These are phyloP conservation scores for Cystofilobasidium ferigula DNA, from an alignment of 768 basidiomycete species.

Conservation along the genomic window DNA sequence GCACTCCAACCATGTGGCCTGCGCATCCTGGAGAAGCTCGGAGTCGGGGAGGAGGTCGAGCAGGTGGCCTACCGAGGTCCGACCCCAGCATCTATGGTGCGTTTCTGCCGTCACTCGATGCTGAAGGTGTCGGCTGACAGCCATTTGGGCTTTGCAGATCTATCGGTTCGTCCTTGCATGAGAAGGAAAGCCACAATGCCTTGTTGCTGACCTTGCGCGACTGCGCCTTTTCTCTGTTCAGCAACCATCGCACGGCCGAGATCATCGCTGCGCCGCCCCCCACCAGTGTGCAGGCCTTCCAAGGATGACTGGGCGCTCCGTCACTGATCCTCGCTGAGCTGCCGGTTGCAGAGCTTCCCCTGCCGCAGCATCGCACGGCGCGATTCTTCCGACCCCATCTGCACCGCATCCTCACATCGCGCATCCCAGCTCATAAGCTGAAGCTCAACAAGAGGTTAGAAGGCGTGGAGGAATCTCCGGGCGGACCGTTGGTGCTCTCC, in stretches of 20 bases:
- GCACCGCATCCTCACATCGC: slow-evolving; percentile 3
- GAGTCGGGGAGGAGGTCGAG: slow-evolving; percentile 1
- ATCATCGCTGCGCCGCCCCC: slow-evolving; percentile 10
- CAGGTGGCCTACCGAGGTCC: slow-evolving; percentile 7
- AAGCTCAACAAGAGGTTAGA: background rate
- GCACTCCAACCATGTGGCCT: slow-evolving; percentile 10
- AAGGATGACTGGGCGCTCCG: background rate
- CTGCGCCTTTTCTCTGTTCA: background rate
- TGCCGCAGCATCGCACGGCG: slow-evolving; percentile 5
- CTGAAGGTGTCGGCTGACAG: too few species aligned
- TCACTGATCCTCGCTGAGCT: too few species aligned
- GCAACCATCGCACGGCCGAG: background rate
- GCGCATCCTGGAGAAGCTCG: slow-evolving; percentile 14
- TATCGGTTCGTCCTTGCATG: background rate
- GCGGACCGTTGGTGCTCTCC: background rate
- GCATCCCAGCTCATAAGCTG: background rate
- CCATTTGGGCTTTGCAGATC: background rate
- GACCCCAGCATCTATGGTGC: slow-evolving; percentile 1
- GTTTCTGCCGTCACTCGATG: too few species aligned
- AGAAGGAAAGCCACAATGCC: too few species aligned
- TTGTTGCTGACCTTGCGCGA: background rate
- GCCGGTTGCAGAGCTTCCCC: background rate
- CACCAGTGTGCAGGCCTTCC: background rate
- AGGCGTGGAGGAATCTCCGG: background rate
- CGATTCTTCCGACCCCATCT: slow-evolving; percentile 17